Evolutionary conservation across 1,139 yeast genomes (phyloP), one percentile per base, ranked within the genome.

Genomic region (Diutina catenulata): DNA sequence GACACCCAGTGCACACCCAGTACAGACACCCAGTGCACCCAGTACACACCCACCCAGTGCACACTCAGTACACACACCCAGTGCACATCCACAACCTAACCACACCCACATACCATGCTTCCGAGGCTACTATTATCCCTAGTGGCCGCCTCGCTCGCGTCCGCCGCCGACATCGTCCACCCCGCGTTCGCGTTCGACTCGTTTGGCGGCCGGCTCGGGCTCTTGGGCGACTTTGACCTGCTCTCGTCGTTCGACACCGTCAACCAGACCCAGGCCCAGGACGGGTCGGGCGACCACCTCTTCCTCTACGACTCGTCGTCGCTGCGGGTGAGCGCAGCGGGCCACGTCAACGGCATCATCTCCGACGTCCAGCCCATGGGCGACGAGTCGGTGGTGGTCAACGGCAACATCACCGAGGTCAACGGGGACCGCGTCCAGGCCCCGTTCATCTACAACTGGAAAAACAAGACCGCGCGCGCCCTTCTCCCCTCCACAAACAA

Each of bases 171-270:
- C 35, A 25, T 31, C n/a, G n/a, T 9, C 18, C 35, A 31, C 24
- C 72, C 72, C 3, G 47, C 44, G 7, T 45, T 68, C 21, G 50
- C 62, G 39, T 64, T 56, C 41, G 41, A 47, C 19, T 46, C 48
- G 33, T 41, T 63, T 28, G 70, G 75, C 25, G 58, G 62, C 15
- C 50, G 63, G 41, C 57, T 84, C 37, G 78, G 80, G 5, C 48
- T 83, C 14, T 66, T 81, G 38, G 95, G 95, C 8, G 59, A 67
- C 31, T 80, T 74, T 47, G 70, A 74, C 42, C 76, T 80, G 13
- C 52, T 80, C 22, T 71, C 91, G 2, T 61, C 66, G 39, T 79
- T 79, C 55, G 50, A 63, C 27, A 76, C 68, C 47, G 50, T 56
- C 23, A 83, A 83, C 10, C n/a, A 31, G 21, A 31, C 35, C 10